Evolutionary conservation across 345 rosid species (phyloP).

Genomic region (Eucalyptus marginata): DNA sequence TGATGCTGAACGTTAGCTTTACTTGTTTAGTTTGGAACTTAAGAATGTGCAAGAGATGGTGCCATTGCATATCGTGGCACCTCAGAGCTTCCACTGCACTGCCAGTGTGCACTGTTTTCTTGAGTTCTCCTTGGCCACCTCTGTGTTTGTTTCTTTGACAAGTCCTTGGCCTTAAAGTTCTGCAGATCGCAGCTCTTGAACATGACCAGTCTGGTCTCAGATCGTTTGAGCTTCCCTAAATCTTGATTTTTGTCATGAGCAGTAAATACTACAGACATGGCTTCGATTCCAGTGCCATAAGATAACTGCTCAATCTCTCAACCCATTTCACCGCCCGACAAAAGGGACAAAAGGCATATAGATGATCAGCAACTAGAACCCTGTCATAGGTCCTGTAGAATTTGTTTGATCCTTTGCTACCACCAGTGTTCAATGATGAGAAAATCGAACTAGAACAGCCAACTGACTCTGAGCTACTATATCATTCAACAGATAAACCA

Average conservation of each 20-base stretch:
- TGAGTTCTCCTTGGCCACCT: background rate
- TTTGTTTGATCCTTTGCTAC: background rate
- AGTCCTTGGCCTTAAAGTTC: background rate
- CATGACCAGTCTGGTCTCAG: background rate
- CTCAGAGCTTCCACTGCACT: background rate
- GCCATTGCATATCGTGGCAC: background rate
- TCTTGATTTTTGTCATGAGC: background rate
- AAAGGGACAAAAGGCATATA: background rate
- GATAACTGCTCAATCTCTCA: background rate
- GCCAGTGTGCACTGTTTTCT: background rate
- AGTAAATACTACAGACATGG: background rate
- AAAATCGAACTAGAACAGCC: background rate
- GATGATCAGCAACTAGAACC: background rate
- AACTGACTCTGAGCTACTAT: background rate
- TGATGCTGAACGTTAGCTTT: background rate
- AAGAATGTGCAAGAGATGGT: background rate
- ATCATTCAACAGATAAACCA: background rate
- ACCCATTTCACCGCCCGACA: background rate
- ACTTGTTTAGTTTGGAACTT: background rate
- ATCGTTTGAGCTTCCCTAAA: background rate
- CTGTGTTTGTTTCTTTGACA: background rate
- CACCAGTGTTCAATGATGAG: background rate
- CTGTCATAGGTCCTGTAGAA: background rate
- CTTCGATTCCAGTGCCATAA: background rate
- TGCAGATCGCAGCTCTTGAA: background rate